Evolutionary conservation across 148 eudicot genomes (phyloP).

Genomic region (Arctostaphylos glauca): DNA sequence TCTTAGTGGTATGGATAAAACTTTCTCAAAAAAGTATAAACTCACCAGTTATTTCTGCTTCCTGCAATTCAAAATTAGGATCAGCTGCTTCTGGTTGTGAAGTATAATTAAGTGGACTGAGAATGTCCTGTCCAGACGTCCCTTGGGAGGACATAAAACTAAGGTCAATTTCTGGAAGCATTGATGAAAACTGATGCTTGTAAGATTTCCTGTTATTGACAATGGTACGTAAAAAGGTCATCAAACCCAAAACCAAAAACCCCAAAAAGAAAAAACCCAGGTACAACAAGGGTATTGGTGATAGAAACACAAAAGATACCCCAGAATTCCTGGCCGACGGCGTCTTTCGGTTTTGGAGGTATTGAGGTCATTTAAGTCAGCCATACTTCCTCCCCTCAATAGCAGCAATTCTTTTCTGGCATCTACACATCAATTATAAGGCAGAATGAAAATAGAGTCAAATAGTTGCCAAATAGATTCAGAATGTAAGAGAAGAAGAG

Average conservation of each 20-base stretch:
- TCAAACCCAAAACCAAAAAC: no score
- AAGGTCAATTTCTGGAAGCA: slow-evolving; percentile 29
- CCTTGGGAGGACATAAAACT: slow-evolving; percentile 43
- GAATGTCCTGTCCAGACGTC: slow-evolving; percentile 26
- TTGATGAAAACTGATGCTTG: slow-evolving; percentile 40
- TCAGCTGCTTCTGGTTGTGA: slow-evolving; percentile 29
- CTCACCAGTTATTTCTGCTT: slow-evolving; percentile 41
- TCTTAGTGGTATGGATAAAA: background rate
- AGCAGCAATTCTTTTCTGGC: slow-evolving; percentile 53
- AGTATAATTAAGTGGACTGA: slow-evolving; percentile 23
- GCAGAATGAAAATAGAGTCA: background rate
- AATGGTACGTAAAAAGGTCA: slow-evolving; percentile 12
- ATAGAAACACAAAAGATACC: slow-evolving; percentile 33
- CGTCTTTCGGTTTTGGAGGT: slow-evolving; percentile 28
- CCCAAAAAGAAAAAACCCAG: background rate
- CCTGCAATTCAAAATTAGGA: slow-evolving; percentile 22
- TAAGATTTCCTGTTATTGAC: slow-evolving; percentile 44
- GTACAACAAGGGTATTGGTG: background rate
- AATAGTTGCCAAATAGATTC: slow-evolving; percentile 5
- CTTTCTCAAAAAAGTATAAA: background rate
- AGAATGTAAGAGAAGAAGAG: background rate
- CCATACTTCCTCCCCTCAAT: slow-evolving; percentile 37
- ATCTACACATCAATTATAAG: slow-evolving; percentile 34
- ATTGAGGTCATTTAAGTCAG: slow-evolving; percentile 28
- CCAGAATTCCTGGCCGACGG: slow-evolving; percentile 55